Conservation (phyloP, 2,329 filamentous ascomycete species). For the Cladosporium sp. region DNA sequence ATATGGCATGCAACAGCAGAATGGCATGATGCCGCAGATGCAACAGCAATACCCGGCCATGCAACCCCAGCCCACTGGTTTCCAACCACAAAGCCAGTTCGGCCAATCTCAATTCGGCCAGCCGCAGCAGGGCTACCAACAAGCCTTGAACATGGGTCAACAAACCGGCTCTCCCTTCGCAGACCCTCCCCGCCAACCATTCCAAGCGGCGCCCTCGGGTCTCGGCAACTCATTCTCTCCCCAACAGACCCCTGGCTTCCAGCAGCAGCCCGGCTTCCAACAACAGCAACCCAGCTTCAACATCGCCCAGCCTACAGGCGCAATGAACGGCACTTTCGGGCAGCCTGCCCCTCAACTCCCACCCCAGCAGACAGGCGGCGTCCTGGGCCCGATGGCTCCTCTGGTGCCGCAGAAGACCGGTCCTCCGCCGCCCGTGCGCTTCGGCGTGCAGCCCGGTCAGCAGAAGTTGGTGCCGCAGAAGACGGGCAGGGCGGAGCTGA, state of each 20-base stretch:
- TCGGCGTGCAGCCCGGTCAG: constrained; percentile 66
- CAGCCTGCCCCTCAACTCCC: constrained; percentile 46
- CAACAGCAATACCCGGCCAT: constrained; percentile 29
- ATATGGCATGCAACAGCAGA: constrained; percentile 28
- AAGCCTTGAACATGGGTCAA: constrained; percentile 44
- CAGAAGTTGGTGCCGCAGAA: constrained; percentile 79
- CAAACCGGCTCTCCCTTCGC: constrained; percentile 48
- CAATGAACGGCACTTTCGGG: constrained; percentile 43
- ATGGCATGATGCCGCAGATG: constrained; percentile 33
- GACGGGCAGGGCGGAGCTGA: constrained; percentile 85
- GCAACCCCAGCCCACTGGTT: constrained; percentile 52
- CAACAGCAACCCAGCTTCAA: constrained; percentile 43
- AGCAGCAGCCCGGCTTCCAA: constrained; percentile 35
- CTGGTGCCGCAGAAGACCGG: constrained; percentile 74
- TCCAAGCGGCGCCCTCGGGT: constrained; percentile 31
- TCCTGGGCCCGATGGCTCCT: constrained; percentile 43
- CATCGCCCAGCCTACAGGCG: constrained; percentile 32
- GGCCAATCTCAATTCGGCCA: constrained; percentile 40
- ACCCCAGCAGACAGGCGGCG: constrained; percentile 46
- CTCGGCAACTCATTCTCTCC: constrained; percentile 34
- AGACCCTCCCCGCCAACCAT: constrained; percentile 46
- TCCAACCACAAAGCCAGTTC: constrained; percentile 13
- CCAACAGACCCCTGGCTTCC: constrained; percentile 49
- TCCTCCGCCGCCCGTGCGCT: constrained; percentile 79
- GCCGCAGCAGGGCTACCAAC: constrained; percentile 42